A percentile compares a stretch with the other conserved stretches of the same genome.
These are phyloP conservation scores for Russula sp. DNA, from an alignment of 768 basidiomycete species.

Conservation along the genomic window DNA sequence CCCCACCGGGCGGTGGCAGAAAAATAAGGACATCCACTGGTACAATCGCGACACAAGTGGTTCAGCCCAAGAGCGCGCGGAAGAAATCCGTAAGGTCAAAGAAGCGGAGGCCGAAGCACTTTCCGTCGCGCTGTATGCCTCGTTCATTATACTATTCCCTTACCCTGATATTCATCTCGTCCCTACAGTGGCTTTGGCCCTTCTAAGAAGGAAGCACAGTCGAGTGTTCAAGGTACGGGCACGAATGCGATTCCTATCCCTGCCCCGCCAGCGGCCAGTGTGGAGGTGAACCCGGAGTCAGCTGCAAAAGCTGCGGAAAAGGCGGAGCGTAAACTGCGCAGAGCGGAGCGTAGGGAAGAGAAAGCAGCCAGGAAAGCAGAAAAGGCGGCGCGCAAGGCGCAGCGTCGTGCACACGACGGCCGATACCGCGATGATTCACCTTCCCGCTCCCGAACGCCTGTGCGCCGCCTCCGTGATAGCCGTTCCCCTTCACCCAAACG, in stretches of 20 bases:
- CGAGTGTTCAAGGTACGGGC: slow-evolving; percentile 28
- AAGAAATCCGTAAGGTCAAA: slow-evolving; percentile 79
- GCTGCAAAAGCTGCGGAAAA: slow-evolving; percentile 28
- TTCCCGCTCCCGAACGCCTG: slow-evolving; percentile 31
- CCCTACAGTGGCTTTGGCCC: slow-evolving; percentile 63
- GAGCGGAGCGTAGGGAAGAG: slow-evolving; percentile 53
- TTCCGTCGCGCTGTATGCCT: slow-evolving; percentile 64
- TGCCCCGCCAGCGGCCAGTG: background rate
- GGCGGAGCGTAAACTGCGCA: slow-evolving; percentile 35
- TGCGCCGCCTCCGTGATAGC: slow-evolving; percentile 9
- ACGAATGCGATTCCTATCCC: slow-evolving; percentile 30
- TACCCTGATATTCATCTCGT: background rate
- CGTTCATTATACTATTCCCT: background rate
- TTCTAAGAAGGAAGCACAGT: slow-evolving; percentile 31
- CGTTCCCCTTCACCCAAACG: slow-evolving; percentile 14
- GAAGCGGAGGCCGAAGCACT: slow-evolving; percentile 88
- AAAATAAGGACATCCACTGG: slow-evolving; percentile 97
- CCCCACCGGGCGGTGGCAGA: slow-evolving; percentile 94
- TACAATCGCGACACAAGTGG: slow-evolving; percentile 61
- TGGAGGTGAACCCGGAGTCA: slow-evolving; percentile 18
- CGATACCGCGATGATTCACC: slow-evolving; percentile 22
- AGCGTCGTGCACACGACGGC: slow-evolving; percentile 14
- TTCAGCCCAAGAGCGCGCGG: slow-evolving; percentile 44
- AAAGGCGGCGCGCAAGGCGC: slow-evolving; percentile 29
- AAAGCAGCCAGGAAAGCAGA: slow-evolving; percentile 52